Base-by-base conservation (phyloP, 345 rosid species). In the Pelargonium nanum region DNA sequence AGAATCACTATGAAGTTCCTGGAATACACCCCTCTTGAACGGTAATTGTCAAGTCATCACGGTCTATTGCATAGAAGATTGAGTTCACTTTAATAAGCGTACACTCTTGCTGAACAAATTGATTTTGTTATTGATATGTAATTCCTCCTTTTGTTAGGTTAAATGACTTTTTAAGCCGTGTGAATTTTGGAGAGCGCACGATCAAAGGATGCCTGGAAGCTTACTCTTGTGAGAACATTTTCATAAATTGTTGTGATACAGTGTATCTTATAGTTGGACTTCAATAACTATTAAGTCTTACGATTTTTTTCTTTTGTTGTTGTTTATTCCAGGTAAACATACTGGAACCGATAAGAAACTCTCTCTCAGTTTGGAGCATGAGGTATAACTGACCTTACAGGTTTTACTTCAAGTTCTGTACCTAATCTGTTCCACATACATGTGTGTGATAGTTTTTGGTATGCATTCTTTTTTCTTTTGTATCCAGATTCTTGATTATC, bases 331-430 rank as follows among this genome's bases (percentile, higher is more conserved):
- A 88, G 98, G 98, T 72, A 91, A 91, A 77, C 98, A 86, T 74
- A 83, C 95, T 1, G 86, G 96, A 68, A 79, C 83, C 19, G 98
- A 91, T 71, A 91, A 86, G 71, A 88, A 78, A 67, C 68, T 88
- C 21, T 86, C 96, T 65, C 83, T 88, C 58, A 91, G 95, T 79
- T 82, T 91, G 84, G 98, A 91, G 76, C 79, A 82, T 55, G 98
- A 91, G 95, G 98, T 88, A 69, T 64, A 50, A 40, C 48, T 40
- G 48, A 40, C 9, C 16, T 40, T 40, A 10, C 48, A 40, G 15
- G 0, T 40, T 6, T 40, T 40, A 9, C 48, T 40, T 40, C 3
- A 28, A 17, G 48, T 40, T 17, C 15, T 40, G 48, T 40, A 40
- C 13, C 15, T 2, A 40, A 40, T 2, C 45, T 7, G 48, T 40